Conservation (phyloP, 2,329 filamentous ascomycete species). For the Trichoderma aggressivum region DNA sequence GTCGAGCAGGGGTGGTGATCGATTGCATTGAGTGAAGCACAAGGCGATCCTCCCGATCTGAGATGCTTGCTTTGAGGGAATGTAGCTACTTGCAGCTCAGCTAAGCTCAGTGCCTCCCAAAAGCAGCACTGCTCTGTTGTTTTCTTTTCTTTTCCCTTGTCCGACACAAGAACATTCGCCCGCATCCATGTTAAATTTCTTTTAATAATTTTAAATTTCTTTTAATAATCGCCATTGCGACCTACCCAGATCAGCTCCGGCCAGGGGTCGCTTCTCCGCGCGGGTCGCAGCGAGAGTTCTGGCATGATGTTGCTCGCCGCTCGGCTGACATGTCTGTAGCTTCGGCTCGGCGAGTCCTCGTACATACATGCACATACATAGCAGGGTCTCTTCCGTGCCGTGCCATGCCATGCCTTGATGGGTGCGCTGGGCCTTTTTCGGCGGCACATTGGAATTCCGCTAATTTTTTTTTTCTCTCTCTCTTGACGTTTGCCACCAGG, state of each 20-base stretch:
- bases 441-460: background rate
- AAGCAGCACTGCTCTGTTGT: no score
- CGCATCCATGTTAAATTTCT: background rate
- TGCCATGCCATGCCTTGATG: background rate
- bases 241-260: no score
- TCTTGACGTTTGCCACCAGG: constrained; percentile 9
- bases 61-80: background rate
- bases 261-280: background rate
- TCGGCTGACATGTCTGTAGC: background rate
- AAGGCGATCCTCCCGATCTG: background rate
- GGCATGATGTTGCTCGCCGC: background rate
- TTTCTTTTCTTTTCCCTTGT: background rate
- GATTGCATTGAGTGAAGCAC: background rate
- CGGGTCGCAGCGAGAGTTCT: background rate
- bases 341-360: constrained; percentile 3
- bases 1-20: background rate
- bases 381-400: background rate
- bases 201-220: no score
- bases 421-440: constrained; percentile 1
- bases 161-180: background rate
- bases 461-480: constrained; percentile 3
- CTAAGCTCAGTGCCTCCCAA: no score
- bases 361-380: background rate
- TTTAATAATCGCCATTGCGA: no score
- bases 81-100: no score